A percentile compares a stretch with the other conserved stretches of the same genome.
Conservation (phyloP, 805 yeast genomes). For the Saccharomycopsis fermentans region DNA sequence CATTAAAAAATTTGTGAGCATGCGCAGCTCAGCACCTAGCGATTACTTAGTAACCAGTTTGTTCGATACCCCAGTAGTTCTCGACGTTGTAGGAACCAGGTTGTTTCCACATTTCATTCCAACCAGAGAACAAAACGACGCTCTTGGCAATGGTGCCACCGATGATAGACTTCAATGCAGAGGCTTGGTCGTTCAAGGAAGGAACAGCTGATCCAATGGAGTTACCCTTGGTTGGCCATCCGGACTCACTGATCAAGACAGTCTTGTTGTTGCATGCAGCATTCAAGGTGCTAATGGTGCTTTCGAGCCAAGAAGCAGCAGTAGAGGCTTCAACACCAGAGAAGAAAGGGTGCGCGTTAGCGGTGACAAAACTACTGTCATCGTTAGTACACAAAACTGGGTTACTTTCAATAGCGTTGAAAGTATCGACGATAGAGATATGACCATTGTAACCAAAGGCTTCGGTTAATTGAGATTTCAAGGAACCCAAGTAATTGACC, state of each 20-base stretch:
- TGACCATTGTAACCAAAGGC: conserved; percentile 85
- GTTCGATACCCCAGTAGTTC: conserved; percentile 74
- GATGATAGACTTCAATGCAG: conserved; percentile 67
- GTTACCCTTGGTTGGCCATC: conserved; percentile 92
- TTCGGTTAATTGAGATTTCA: conserved; percentile 53
- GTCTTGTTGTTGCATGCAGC: conserved; percentile 26
- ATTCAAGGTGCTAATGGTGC: conserved; percentile 12
- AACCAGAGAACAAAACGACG: conserved; percentile 71
- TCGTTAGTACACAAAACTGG: conserved; percentile 69
- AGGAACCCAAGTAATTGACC: conserved; percentile 49
- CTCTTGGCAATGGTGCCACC: conserved; percentile 61
- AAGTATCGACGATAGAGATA: conserved; percentile 91
- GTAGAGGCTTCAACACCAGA: conserved; percentile 73
- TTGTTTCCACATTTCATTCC: conserved; percentile 78
- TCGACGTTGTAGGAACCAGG: conserved; percentile 63
- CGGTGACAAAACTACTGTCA: conserved; percentile 82
- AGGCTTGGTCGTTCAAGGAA: conserved; percentile 56
- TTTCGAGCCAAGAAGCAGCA: conserved; percentile 69
- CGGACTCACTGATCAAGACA: conserved; percentile 82
- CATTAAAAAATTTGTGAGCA: not conserved
- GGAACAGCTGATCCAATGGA: conserved; percentile 77
- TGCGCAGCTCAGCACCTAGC: not conserved
- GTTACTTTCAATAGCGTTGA: conserved; percentile 87
- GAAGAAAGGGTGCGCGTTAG: conserved; percentile 95
- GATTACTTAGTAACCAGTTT: not conserved